phyloP scores from a whole-genome alignment of 208 protist genomes.

The Leishmania tropica region DNA sequence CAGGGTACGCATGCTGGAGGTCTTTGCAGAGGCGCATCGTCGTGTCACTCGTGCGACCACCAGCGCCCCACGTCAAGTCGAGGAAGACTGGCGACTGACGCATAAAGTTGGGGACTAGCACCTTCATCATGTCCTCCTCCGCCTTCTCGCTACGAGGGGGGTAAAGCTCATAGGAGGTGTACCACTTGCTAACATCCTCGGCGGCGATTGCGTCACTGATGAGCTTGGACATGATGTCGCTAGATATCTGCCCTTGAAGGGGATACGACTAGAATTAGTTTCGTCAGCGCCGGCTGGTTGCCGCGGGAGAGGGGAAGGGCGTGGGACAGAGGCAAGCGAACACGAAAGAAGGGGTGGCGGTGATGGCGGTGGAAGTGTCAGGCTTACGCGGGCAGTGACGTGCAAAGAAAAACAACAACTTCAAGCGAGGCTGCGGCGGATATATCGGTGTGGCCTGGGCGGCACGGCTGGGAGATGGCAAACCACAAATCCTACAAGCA shows the following conservation, averaged over 20 bases:
- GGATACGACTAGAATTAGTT: background rate
- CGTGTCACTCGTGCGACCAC: slow-evolving; percentile 83
- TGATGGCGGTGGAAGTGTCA: background rate
- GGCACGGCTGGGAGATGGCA: background rate
- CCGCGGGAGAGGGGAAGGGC: background rate
- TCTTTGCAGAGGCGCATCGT: slow-evolving; percentile 83
- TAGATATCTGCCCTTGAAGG: background rate
- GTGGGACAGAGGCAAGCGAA: background rate
- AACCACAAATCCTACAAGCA: background rate
- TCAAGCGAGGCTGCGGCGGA: background rate
- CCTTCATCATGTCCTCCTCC: slow-evolving; percentile 83
- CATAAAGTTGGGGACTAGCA: slow-evolving; percentile 82
- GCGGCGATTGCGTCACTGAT: slow-evolving; percentile 37
- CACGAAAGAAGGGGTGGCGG: background rate
- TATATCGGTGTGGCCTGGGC: background rate
- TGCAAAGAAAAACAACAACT: background rate
- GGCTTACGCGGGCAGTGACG: background rate
- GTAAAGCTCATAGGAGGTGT: slow-evolving; percentile 96
- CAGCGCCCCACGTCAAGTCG: slow-evolving; percentile 97
- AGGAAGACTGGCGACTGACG: slow-evolving; percentile 89
- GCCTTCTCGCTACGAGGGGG: slow-evolving; percentile 93
- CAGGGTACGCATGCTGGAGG: slow-evolving; percentile 86
- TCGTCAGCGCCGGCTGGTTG: background rate
- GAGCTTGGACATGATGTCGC: slow-evolving; percentile 20
- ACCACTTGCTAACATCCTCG: slow-evolving; percentile 53